Evolutionary conservation across 805 yeast genomes (phyloP).

Genomic region (Candida coquimbonensis): DNA sequence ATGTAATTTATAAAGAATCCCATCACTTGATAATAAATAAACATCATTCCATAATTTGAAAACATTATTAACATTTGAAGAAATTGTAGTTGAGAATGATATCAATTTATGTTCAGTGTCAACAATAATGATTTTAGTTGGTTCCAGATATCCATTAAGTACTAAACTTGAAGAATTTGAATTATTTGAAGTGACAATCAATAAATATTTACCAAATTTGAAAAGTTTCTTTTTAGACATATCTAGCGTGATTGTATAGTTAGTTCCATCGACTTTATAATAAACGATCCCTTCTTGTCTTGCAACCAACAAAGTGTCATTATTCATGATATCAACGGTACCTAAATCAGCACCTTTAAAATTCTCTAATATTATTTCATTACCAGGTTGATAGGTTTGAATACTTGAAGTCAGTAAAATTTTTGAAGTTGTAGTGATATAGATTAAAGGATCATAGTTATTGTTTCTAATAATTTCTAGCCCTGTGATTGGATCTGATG

Average conservation of each 20-base stretch:
- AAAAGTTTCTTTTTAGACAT: constrained; percentile 46
- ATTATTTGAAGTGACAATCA: constrained; percentile 48
- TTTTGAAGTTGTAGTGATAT: constrained; percentile 68
- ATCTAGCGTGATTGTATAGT: constrained; percentile 48
- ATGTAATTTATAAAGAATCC: constrained; percentile 58
- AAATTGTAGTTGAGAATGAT: constrained; percentile 61
- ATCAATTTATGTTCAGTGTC: constrained; percentile 67
- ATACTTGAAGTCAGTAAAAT: constrained; percentile 67
- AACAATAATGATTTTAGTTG: constrained; percentile 56
- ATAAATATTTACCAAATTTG: constrained; percentile 47
- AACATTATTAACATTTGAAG: constrained; percentile 54
- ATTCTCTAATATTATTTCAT: constrained; percentile 40
- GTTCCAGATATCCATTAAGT: constrained; percentile 26
- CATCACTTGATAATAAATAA: constrained; percentile 65
- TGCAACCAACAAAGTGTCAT: constrained; percentile 56
- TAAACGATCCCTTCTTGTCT: constrained; percentile 55
- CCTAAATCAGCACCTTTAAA: constrained; percentile 40
- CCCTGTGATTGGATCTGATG: constrained; percentile 74
- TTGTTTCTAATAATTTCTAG: constrained; percentile 44
- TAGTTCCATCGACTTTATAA: constrained; percentile 50
- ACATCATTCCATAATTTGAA: constrained; percentile 51
- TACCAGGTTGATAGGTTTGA: constrained; percentile 70
- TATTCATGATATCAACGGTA: constrained; percentile 31
- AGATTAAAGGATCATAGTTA: constrained; percentile 44
- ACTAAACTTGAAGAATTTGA: constrained; percentile 27